Conservation (phyloP, 164 flowering plant species). For the Umbellularia californica region DNA sequence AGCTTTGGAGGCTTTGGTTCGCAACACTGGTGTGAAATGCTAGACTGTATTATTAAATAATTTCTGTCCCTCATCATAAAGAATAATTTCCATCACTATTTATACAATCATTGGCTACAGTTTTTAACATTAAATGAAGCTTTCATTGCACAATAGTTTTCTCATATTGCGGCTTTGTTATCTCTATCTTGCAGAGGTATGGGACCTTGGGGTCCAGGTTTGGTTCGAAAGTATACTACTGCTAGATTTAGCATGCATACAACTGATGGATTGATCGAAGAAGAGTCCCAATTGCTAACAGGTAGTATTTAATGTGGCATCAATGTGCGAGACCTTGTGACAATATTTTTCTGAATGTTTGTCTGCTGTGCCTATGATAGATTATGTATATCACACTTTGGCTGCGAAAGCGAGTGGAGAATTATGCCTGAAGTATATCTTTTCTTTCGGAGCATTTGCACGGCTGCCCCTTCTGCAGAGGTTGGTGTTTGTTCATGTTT, state of each 20-base stretch:
- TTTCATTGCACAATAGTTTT: neutral
- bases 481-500: constrained; percentile 27
- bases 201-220: constrained; percentile 90
- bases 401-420: constrained; percentile 98
- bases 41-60: neutral
- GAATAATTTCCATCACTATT: neutral
- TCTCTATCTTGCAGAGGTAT: constrained; percentile 57
- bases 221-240: constrained; percentile 66
- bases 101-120: neutral
- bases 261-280: constrained; percentile 36
- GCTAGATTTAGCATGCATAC: constrained; percentile 60
- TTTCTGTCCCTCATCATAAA: neutral
- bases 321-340: neutral
- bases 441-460: constrained; percentile 92
- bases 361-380: constrained; percentile 25
- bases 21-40: neutral
- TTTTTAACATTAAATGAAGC: neutral
- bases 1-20: neutral
- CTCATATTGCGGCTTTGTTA: constrained; percentile 2
- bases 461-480: constrained; percentile 72
- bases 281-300: constrained; percentile 65
- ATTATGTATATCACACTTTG: constrained; percentile 81
- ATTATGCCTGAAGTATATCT: constrained; percentile 85
- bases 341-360: neutral
- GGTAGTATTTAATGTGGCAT: constrained; percentile 31